These are phyloP conservation scores for Penicillium sp. DNA, from an alignment of 2,329 filamentous ascomycete species.

Conservation along the genomic window DNA sequence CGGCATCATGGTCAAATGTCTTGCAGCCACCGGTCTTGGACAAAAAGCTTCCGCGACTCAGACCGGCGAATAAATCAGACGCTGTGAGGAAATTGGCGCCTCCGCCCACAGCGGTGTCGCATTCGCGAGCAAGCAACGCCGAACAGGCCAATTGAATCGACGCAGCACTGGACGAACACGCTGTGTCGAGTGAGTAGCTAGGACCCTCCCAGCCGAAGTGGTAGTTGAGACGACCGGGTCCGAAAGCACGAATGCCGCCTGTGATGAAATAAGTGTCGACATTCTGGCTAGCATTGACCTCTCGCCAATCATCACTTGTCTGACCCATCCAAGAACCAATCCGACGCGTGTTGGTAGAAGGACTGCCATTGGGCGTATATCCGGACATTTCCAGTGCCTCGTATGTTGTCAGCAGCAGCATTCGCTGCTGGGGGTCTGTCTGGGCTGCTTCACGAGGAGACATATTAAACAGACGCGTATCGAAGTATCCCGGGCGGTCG, in stretches of 20 bases:
- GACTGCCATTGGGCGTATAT: conserved; percentile 28
- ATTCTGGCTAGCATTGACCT: too few species aligned
- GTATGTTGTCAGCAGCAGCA: conserved; percentile 75
- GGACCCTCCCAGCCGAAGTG: conserved; percentile 75
- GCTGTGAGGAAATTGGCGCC: conserved; percentile 73
- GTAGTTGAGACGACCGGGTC: conserved; percentile 68
- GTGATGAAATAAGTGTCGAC: too few species aligned
- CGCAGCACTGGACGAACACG: conserved; percentile 64
- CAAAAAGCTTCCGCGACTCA: conserved; percentile 56
- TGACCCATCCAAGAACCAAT: too few species aligned
- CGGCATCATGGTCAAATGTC: conserved; percentile 50
- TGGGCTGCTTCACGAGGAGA: conserved; percentile 71
- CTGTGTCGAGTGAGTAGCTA: conserved; percentile 70
- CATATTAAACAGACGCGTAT: conserved; percentile 45
- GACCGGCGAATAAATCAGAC: conserved; percentile 67
- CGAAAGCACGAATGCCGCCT: conserved; percentile 52
- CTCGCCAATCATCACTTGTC: too few species aligned
- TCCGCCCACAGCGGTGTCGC: conserved; percentile 76
- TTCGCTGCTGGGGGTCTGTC: conserved; percentile 76
- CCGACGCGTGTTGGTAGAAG: too few species aligned
- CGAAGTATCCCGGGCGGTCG: conserved; percentile 40
- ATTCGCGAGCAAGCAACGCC: conserved; percentile 71
- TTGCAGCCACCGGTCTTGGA: conserved; percentile 48
- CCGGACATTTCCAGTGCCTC: conserved; percentile 79
- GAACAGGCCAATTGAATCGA: conserved; percentile 72